phyloP scores from a whole-genome alignment of 352 stramenopile genomes.

The Phytopythium ostracodes region DNA sequence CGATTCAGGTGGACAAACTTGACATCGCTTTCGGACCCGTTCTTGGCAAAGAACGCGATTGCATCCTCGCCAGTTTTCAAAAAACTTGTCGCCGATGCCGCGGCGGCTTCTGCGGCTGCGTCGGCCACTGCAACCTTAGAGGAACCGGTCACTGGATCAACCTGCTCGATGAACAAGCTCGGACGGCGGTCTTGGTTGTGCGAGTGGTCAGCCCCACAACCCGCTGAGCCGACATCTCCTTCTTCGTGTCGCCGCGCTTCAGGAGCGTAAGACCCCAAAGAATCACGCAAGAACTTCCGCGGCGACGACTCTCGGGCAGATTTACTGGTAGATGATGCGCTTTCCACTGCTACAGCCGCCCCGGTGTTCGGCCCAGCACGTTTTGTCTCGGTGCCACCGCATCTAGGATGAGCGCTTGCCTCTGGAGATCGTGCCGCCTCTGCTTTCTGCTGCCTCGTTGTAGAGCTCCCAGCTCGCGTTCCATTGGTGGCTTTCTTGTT shows the following conservation, averaged over 20 bases:
- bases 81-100: slow-evolving; percentile 45
- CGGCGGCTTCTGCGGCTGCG: slow-evolving; percentile 44
- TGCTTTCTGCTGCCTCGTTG: background rate
- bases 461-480: slow-evolving; percentile 13
- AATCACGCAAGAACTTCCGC: slow-evolving; percentile 59
- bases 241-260: slow-evolving; percentile 11
- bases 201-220: background rate
- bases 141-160: slow-evolving; percentile 41
- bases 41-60: slow-evolving; percentile 93
- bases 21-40: slow-evolving; percentile 88
- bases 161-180: slow-evolving; percentile 38
- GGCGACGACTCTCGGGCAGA: slow-evolving; percentile 53
- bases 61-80: slow-evolving; percentile 86
- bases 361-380: background rate
- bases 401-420: background rate
- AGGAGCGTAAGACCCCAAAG: slow-evolving; percentile 19
- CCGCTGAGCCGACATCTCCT: background rate
- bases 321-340: slow-evolving; percentile 10
- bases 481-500: slow-evolving; percentile 25
- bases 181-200: slow-evolving; percentile 26
- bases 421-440: slow-evolving; percentile 1
- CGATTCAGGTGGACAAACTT: slow-evolving; percentile 95
- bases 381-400: background rate
- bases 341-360: background rate
- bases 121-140: slow-evolving; percentile 32